phyloP scores from a whole-genome alignment of 1,139 yeast species.

The Kazachstania sp. region DNA sequence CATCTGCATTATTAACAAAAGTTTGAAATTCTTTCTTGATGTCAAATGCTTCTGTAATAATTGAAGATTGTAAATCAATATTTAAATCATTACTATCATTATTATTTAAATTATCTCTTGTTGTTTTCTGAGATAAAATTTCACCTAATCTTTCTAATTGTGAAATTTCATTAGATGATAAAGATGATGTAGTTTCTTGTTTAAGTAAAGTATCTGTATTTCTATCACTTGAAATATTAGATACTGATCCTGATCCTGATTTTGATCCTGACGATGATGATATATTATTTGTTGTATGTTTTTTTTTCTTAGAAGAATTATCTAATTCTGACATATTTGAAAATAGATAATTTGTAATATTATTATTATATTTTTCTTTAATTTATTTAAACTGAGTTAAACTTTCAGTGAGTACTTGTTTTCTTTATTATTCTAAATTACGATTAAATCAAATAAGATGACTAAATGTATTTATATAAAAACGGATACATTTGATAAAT shows the following conservation, averaged over 20 bases:
- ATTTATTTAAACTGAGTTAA: too few species aligned
- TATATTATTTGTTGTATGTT: too few species aligned
- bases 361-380: too few species aligned
- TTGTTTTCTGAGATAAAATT: conserved; percentile 19
- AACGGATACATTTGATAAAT: too few species aligned
- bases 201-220: neutral
- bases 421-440: too few species aligned
- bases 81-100: conserved; percentile 8
- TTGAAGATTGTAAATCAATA: neutral
- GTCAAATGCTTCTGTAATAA: neutral
- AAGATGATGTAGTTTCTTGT: neutral
- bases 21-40: neutral
- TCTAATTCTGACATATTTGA: too few species aligned
- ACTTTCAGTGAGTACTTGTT: too few species aligned
- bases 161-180: neutral
- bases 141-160: conserved; percentile 19
- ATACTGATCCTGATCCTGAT: neutral
- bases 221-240: neutral
- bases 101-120: conserved; percentile 16
- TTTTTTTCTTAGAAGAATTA: too few species aligned
- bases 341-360: too few species aligned
- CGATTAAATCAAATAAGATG: too few species aligned
- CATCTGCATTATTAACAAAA: conserved; percentile 24
- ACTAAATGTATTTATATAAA: too few species aligned
- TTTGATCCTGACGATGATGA: too few species aligned